phyloP scores from a whole-genome alignment of 1,139 yeast species.

The Komagataea norvegica region DNA sequence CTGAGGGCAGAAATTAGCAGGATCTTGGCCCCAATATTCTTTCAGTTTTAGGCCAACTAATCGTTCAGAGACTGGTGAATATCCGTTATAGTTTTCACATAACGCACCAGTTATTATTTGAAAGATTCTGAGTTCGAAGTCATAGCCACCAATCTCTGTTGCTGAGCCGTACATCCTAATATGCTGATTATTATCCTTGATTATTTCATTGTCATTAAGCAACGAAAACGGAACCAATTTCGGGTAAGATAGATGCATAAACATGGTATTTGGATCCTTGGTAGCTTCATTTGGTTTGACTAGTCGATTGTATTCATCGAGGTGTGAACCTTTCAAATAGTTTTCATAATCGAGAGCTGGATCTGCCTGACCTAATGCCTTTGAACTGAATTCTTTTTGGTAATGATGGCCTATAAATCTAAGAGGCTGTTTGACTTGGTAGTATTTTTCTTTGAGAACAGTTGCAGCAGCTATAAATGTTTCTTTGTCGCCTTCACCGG shows the following conservation, averaged over 20 bases:
- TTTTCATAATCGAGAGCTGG: slow-evolving; percentile 37
- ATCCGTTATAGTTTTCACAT: slow-evolving; percentile 29
- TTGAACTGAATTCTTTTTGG: slow-evolving; percentile 39
- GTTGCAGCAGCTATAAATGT: slow-evolving; percentile 63
- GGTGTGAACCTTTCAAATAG: slow-evolving; percentile 17
- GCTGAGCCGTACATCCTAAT: slow-evolving; percentile 27
- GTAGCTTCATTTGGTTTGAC: slow-evolving; percentile 15
- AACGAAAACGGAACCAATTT: slow-evolving; percentile 51
- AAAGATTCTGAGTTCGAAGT: slow-evolving; percentile 35
- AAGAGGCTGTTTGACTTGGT: slow-evolving; percentile 48
- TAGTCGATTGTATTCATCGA: slow-evolving; percentile 22
- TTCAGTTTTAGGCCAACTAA: slow-evolving; percentile 28
- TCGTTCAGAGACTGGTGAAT: slow-evolving; percentile 17
- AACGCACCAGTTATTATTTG: slow-evolving; percentile 32
- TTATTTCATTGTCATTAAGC: slow-evolving; percentile 40
- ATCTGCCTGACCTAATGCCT: slow-evolving; percentile 59
- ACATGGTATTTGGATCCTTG: slow-evolving; percentile 30
- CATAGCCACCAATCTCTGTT: slow-evolving; percentile 27
- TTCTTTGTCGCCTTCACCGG: slow-evolving; percentile 72
- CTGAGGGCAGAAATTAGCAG: slow-evolving; percentile 27
- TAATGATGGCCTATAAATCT: slow-evolving; percentile 51
- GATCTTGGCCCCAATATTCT: slow-evolving; percentile 25
- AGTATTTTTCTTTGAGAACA: slow-evolving; percentile 44
- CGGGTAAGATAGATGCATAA: slow-evolving; percentile 67
- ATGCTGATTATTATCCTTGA: slow-evolving; percentile 31